A percentile compares a stretch with the other conserved stretches of the same genome.
Conservation (phyloP, 2,329 filamentous ascomycete genomes). For the Fusarium circinatum region DNA sequence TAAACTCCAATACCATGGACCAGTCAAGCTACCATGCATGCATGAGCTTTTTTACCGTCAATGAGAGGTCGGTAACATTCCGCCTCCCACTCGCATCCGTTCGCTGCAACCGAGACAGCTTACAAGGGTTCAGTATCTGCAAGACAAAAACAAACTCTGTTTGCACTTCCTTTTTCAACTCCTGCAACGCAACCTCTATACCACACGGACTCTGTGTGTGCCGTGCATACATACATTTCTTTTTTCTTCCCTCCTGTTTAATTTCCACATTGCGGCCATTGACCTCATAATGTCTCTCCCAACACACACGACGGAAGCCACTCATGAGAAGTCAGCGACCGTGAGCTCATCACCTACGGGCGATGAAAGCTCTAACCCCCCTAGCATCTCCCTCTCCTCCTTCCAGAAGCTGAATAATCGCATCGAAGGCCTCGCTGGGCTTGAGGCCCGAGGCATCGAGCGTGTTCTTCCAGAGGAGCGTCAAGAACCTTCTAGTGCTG, state of each 20-base stretch:
- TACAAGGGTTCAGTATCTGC: neutral
- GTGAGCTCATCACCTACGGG: constrained; percentile 19
- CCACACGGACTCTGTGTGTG: constrained; percentile 6
- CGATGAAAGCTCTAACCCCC: constrained; percentile 9
- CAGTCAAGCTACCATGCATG: neutral
- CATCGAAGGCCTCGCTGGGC: constrained; percentile 46
- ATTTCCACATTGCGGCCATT: neutral
- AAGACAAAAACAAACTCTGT: constrained; percentile 28
- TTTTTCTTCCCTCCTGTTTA: neutral
- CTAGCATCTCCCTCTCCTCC: neutral
- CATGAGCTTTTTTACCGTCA: constrained; percentile 7
- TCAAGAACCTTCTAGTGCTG: constrained; percentile 45
- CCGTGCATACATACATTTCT: neutral
- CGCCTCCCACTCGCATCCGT: neutral
- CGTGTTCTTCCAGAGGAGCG: constrained; percentile 52
- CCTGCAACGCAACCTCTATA: constrained; percentile 3
- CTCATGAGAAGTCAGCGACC: constrained; percentile 24
- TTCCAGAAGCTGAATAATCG: constrained; percentile 32
- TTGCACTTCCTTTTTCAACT: neutral
- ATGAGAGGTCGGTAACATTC: neutral
- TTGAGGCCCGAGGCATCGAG: constrained; percentile 54
- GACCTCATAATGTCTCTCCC: neutral
- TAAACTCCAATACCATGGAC: neutral
- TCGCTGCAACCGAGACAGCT: neutral
- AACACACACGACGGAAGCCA: constrained; percentile 21